A percentile compares a stretch with the other conserved stretches of the same genome.
phyloP scores from a whole-genome alignment of 2,329 filamentous ascomycete genomes.

The Xylariales sp. region DNA sequence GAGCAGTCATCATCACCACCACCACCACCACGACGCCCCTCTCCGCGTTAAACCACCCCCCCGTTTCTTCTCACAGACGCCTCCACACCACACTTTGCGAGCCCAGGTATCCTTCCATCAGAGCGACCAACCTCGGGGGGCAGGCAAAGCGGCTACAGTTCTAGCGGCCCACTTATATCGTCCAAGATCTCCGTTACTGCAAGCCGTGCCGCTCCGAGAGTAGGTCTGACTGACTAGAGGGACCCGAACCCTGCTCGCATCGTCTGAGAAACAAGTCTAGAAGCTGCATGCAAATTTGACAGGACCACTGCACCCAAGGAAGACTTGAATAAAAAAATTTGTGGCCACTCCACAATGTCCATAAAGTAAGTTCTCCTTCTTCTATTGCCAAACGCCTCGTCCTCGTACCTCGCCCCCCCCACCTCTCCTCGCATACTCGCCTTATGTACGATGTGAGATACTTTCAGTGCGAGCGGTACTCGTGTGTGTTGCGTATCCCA shows the following conservation, averaged over 20 bases:
- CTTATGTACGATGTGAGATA: slow-evolving; percentile 14
- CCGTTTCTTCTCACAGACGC: neutral
- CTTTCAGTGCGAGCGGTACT: neutral
- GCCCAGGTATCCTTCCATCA: neutral
- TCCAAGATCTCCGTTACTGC: slow-evolving; percentile 26
- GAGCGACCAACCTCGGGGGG: slow-evolving; percentile 17
- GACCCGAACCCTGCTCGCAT: slow-evolving; percentile 22
- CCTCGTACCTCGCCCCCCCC: slow-evolving; percentile 8
- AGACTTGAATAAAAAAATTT: slow-evolving; percentile 17
- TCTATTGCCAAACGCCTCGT: slow-evolving; percentile 12
- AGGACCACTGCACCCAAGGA: slow-evolving; percentile 14
- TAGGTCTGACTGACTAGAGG: slow-evolving; percentile 18
- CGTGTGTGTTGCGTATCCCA: slow-evolving; percentile 1
- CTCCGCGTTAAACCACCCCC: neutral
- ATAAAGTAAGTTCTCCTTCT: slow-evolving; percentile 30
- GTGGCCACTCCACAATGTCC: slow-evolving; percentile 31
- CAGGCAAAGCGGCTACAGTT: slow-evolving; percentile 19
- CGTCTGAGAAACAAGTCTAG: slow-evolving; percentile 29
- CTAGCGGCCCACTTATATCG: slow-evolving; percentile 26
- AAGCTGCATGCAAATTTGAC: slow-evolving; percentile 27
- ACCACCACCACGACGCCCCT: neutral
- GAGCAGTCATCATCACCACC: too few species aligned
- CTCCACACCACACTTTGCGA: neutral
- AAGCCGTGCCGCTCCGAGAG: slow-evolving; percentile 29
- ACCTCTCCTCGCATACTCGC: slow-evolving; percentile 8